Base-by-base conservation (phyloP, 2,329 filamentous ascomycete genomes). In the Claviceps digitariae region DNA sequence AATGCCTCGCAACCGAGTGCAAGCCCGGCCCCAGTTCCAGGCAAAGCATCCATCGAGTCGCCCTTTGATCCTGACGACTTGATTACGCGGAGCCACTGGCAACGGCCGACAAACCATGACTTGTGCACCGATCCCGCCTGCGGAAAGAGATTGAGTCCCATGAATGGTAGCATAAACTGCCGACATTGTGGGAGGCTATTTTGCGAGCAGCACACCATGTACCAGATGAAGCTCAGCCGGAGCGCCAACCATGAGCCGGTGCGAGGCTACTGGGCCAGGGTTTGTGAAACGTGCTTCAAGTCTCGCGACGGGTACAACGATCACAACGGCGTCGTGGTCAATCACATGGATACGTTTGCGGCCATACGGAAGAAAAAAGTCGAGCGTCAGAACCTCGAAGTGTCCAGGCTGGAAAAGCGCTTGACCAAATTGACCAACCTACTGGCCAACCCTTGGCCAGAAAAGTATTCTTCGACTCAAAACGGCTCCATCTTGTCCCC, bases 281-380 rank as follows among this genome's bases (percentile, higher is more conserved):
- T 97, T 2, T 98, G 93, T 65, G 93, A 98, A 72, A 97, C 93
- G n/a, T 98, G 93, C 70, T 98, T 93, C 72, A 97, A 96, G 72
- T 95, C 90, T 51, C 81, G 93, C 62, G 88, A 90, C 27, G 93
- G 93, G 3, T 98, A 98, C 69, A 95, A 94, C 64, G 90, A 98
- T 63, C 86, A 91, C 61, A 79, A 78, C 53, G 87, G 90, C 1
- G 67, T 84, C 2, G 73, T 83, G 54, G 74, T 82, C 55, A 84
- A 95, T 61, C 86, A 90, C 61, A 90, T 81, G 3, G 71, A 73
- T n/a, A 72, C 73, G 3, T 96, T 98, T 61, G 70, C 76, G 13
- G 76, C 77, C 3, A 77, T 86, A n/a, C 76, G 93, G 55, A 80
- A 84, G 61, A 86, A 83, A 58, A 87, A 75, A 41, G 83, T 96